Evolutionary conservation across 345 rosid species (phyloP), one percentile per base, ranked within the genome.

Genomic region (Citrus mangshanensis): DNA sequence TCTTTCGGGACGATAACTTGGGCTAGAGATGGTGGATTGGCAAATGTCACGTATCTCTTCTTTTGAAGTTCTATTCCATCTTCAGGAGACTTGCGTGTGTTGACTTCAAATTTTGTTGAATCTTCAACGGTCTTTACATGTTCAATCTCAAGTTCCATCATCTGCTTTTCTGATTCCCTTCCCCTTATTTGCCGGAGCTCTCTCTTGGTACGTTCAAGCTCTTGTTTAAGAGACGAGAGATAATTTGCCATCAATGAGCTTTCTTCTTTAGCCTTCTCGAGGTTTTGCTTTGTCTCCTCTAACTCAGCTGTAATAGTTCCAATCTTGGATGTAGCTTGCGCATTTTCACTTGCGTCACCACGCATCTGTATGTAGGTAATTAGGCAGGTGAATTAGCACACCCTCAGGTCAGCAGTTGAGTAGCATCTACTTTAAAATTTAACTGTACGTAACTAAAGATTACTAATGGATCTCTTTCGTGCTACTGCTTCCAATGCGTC

Each of bases 211-310:
- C 84, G 74, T 38, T 93, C 92, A 8, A 96, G 99, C 74, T 96
- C 99, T 81, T 91, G 82, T 83, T 86, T 73, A 30, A 96, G 90
- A 65, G 84, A 89, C 68, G 82, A 89, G 54, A 96, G 84, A 56
- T 74, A 85, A 65, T 80, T 86, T 24, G 89, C 92, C 95, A 96
- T 91, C 66, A 74, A 28, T 16, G 37, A 80, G 37, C 92, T 84
- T 77, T 94, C 95, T 82, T 91, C 97, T 81, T 85, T 89, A 4
- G 93, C 98, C 70, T 82, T 88, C 68, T 86, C 59, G 30, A 96
- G 95, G 73, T 79, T 87, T 40, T 87, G 89, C 72, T 86, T 96
- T 56, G 99, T 90, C 83, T 90, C 98, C 82, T 91, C 90, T 28
- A 94, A 87, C 85, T 94, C 95, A 6, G 85, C 89, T 49, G 82